Base-by-base conservation (phyloP, 352 stramenopile species). In the Phytophthora cactorum region DNA sequence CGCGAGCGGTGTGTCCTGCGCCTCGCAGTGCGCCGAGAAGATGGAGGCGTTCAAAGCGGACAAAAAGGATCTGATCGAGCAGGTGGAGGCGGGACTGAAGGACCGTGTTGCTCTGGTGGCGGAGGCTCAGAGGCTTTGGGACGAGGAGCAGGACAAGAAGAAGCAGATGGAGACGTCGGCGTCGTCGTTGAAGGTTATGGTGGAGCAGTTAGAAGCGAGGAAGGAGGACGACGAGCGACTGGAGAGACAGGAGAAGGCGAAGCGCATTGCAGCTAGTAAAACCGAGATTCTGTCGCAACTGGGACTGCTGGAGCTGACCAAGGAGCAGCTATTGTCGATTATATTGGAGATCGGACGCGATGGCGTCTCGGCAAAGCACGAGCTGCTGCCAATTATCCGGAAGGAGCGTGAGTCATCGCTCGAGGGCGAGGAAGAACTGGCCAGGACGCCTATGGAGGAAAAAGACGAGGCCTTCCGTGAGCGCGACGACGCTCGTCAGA, bases 81-180 rank as follows among this genome's bases (percentile, higher is more conserved):
- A 89, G 39, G 69, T 97, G 66, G 70, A 96, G 17, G 71, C 80
- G 25, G 76, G 97, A 8, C 39, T 90, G 59, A 71, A 82, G 51
- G 74, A 86, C 55, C 74, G 82, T 25, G 63, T 58, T 11, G 59
- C 45, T 12, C 46, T 93, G 25, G 77, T 70, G 8, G 45, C 54
- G 0, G 67, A 79, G 15, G 74, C 75, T 8, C 52, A 69, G 45
- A 73, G 75, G 17, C 66, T 82, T 17, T 84, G 74, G 57, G 54
- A 68, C 11, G 65, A 79, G 17, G 71, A 80, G 14, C 43, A 80
- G 36, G 22, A 68, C 15, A 77, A 82, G 52, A 71, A 63, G 25
- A 56, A 66, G 34, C 45, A 72, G 34, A 25, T 81, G 2, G 75
- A 82, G 14, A 57, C 52, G 12, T 72, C 59, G 5, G 70, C 66